Base-by-base conservation (phyloP, 176 grass and related monocot genomes). In the bread wheat (Triticum aestivum) region DNA sequence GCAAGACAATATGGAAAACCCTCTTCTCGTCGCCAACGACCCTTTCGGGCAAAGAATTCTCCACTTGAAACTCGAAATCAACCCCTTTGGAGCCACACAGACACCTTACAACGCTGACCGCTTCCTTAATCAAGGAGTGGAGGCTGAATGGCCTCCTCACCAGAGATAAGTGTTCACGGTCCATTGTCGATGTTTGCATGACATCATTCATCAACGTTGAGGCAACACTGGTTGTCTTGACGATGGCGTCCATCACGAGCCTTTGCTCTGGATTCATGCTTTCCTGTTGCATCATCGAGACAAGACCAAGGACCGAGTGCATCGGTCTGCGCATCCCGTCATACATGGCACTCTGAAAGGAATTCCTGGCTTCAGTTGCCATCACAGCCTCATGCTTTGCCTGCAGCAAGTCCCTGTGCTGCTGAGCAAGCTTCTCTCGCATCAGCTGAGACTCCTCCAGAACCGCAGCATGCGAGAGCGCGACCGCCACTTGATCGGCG, bases 271-370 rank as follows among this genome's bases (percentile, higher is more conserved):
- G 92, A 65, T 86, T 94, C 85, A 99, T 88, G 20, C 61, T 92
- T 71, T 99, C 97, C 45, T 92, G 88, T 44, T 96, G 97, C 87
- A 99, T 87, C 92, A 99, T 96, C 24, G 97, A 99, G 23, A 99
- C 42, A 3, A 99, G 88, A 32, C 94, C 97, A 69, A 94, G 78
- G 70, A 99, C 94, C 2, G 90, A 94, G 87, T 99, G 90, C 77
- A 99, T 94, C 79, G 97, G 97, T 54, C 78, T 92, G 67, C 87
- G 84, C 94, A 96, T 96, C 33, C 97, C 94, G 6, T 96, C 84
- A 30, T 91, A 92, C 92, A 99, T 91, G 47, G 92, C 90, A 65
- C 76, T 86, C 83, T 99, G 97, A 83, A 99, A 96, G 4, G 89
- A 80, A 73, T 94, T 96, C 85, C 97, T 89, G 84, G 94, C 92